Conservation (phyloP, 2,329 filamentous ascomycete species). For the Thielaviopsis punctulata region DNA sequence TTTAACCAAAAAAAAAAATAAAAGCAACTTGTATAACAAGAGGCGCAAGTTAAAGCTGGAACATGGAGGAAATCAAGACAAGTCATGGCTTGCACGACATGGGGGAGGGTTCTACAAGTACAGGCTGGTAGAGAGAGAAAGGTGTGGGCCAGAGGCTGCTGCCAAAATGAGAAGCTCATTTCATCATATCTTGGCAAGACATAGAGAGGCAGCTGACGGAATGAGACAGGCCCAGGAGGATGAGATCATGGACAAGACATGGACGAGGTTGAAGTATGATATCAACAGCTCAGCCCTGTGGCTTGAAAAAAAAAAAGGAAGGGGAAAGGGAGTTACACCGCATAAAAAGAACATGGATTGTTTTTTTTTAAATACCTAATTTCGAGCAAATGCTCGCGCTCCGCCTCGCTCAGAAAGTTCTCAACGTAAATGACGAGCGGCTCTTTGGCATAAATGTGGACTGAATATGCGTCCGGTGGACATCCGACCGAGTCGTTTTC, state of each 20-base stretch:
- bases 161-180: not conserved
- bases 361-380: conserved; percentile 25
- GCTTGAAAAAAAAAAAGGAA: no score
- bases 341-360: no score
- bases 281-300: not conserved
- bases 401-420: conserved; percentile 26
- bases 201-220: not conserved
- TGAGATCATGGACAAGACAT: not conserved
- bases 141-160: not conserved
- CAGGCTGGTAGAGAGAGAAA: not conserved
- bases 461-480: conserved; percentile 24
- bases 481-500: conserved; percentile 23
- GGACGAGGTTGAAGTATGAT: not conserved
- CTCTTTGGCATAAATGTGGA: conserved; percentile 22
- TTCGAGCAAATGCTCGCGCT: conserved; percentile 25
- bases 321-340: not conserved
- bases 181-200: not conserved
- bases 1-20: no score
- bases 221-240: no score
- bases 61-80: not conserved
- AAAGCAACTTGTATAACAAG: not conserved
- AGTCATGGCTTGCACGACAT: not conserved
- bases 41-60: not conserved
- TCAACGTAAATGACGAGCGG: conserved; percentile 33
- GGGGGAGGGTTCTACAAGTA: no score